A percentile compares a stretch with the other conserved stretches of the same genome.
Conservation (phyloP, 768 basidiomycete species). For the Mycena polygramma region DNA sequence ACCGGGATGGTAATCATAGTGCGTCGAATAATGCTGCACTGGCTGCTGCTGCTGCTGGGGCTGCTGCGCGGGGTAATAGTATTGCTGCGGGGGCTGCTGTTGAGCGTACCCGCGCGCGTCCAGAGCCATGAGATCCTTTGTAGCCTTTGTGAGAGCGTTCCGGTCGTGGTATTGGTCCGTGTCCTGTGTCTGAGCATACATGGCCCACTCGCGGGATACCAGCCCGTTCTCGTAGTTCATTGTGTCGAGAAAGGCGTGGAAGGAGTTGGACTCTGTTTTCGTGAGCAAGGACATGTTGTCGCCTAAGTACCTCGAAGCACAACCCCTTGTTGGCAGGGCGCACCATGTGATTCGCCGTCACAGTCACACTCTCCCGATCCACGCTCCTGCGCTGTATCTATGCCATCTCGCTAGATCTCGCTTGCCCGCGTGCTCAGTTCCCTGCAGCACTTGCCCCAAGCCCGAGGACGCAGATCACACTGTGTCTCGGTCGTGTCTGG, state of each 20-base stretch:
- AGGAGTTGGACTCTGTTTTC: slow-evolving; percentile 31
- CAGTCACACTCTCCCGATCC: too few relatives aligned
- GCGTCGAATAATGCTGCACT: slow-evolving; percentile 36
- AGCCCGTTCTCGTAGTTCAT: slow-evolving; percentile 34
- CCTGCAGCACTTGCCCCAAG: background rate
- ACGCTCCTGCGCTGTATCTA: too few relatives aligned
- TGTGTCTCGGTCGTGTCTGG: too few relatives aligned
- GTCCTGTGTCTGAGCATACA: slow-evolving; percentile 37
- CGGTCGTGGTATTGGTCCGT: slow-evolving; percentile 62
- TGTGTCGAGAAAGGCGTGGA: slow-evolving; percentile 37
- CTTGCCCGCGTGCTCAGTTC: background rate
- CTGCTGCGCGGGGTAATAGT: slow-evolving; percentile 30
- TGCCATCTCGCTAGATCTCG: background rate
- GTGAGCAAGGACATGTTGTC: slow-evolving; percentile 27
- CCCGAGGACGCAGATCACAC: background rate
- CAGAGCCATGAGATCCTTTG: slow-evolving; percentile 86
- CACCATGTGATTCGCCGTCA: slow-evolving; percentile 20
- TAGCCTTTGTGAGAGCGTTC: slow-evolving; percentile 81
- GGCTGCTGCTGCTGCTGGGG: slow-evolving; percentile 35
- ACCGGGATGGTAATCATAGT: slow-evolving; percentile 37
- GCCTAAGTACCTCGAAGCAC: background rate
- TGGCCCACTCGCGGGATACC: slow-evolving; percentile 34
- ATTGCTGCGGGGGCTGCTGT: slow-evolving; percentile 40
- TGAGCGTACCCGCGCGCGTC: slow-evolving; percentile 60
- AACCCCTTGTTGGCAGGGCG: slow-evolving; percentile 7